Percentiles rank a stretch among this genome's conserved stretches.
Evolutionary conservation across 768 basidiomycete species (phyloP).

Genomic region (Russula sp.): DNA sequence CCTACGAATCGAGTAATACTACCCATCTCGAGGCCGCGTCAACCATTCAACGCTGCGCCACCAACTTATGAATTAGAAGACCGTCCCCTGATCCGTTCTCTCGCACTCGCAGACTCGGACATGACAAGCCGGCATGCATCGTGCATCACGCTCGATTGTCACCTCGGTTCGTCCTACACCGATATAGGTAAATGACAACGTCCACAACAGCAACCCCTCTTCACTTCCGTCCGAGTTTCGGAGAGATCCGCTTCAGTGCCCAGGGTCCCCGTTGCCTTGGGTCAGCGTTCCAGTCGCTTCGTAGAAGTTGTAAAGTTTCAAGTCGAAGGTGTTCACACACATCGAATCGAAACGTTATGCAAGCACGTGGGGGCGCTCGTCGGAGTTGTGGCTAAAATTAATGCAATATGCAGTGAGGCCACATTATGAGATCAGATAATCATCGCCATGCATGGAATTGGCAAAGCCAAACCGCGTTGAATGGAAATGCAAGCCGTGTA

Average conservation of each 20-base stretch:
- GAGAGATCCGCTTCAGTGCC: not conserved
- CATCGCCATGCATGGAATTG: conserved; percentile 7
- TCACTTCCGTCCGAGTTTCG: not conserved
- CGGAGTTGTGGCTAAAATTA: conserved; percentile 6
- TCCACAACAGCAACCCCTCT: not conserved
- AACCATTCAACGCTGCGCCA: too few relatives aligned
- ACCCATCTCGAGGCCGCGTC: too few relatives aligned
- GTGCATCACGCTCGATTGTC: not conserved
- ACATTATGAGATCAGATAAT: conserved; percentile 8
- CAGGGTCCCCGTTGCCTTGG: not conserved
- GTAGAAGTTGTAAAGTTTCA: not conserved
- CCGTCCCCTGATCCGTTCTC: not conserved
- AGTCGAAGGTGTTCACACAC: not conserved
- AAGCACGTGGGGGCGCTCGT: not conserved
- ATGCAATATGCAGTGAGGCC: not conserved
- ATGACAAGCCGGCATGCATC: not conserved
- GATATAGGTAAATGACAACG: too few relatives aligned
- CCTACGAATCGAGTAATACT: too few relatives aligned
- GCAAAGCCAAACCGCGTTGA: not conserved
- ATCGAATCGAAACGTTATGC: not conserved
- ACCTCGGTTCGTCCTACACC: not conserved
- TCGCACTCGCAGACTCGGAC: not conserved
- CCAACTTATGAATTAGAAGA: too few relatives aligned
- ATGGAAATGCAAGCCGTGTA: not conserved
- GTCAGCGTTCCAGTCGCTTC: not conserved